Conservation (phyloP, 352 stramenopile genomes). For the Thalassiosira mediterranea region DNA sequence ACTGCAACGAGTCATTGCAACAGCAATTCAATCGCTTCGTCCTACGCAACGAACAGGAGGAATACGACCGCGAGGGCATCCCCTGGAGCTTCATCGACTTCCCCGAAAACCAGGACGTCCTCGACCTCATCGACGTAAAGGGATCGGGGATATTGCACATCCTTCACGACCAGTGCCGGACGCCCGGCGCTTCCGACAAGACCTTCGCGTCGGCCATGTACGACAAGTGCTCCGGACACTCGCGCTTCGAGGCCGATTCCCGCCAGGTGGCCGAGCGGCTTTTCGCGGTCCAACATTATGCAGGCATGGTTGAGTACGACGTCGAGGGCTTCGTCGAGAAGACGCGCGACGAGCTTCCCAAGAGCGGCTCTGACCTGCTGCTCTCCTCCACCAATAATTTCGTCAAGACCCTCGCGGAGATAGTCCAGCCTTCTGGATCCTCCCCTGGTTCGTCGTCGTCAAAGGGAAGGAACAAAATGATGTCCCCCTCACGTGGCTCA, state of each 20-base stretch:
- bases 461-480: conserved; percentile 16
- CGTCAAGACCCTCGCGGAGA: conserved; percentile 56
- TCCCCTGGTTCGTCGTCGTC: conserved; percentile 17
- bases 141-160: conserved; percentile 82
- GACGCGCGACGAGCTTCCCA: conserved; percentile 94
- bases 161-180: conserved; percentile 84
- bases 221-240: conserved; percentile 53
- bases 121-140: conserved; percentile 89
- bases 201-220: conserved; percentile 63
- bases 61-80: conserved; percentile 89
- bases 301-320: conserved; percentile 92
- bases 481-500: conserved; percentile 40
- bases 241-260: conserved; percentile 64
- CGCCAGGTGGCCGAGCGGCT: conserved; percentile 67
- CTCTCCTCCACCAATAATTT: conserved; percentile 57
- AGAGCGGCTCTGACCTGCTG: conserved; percentile 72
- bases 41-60: conserved; percentile 88
- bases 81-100: conserved; percentile 93
- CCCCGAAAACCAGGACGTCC: conserved; percentile 89
- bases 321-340: conserved; percentile 95
- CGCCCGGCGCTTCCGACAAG: conserved; percentile 59
- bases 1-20: conserved; percentile 95
- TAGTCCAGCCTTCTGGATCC: conserved; percentile 28
- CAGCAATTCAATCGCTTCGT: conserved; percentile 89
- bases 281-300: conserved; percentile 96